Evolutionary conservation across 192 early-diverging fungal genomes (phyloP).

Genomic region (Mortierella antarctica): DNA sequence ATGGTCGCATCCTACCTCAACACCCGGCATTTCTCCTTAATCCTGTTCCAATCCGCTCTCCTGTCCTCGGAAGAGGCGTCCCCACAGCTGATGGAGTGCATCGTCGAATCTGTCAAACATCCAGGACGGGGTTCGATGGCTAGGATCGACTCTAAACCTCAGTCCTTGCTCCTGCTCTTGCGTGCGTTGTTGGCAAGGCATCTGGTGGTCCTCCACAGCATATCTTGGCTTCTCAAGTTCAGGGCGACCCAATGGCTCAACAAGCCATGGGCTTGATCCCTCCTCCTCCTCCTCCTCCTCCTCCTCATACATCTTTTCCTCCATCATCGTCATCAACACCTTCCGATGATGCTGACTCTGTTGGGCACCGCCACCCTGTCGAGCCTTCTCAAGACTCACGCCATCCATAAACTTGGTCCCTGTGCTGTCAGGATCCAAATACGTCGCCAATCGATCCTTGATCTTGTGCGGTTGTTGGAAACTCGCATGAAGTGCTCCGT

Average conservation of each 20-base stretch:
- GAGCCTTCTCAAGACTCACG: conserved; percentile 20
- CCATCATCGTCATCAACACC: background rate
- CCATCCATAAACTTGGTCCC: conserved; percentile 35
- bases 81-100: no score
- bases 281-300: background rate
- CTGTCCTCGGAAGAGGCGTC: no score
- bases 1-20: no score
- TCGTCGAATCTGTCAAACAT: no score
- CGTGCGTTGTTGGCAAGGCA: background rate
- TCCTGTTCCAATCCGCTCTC: no score
- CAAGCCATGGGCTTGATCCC: background rate
- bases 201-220: background rate
- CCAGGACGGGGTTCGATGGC: no score
- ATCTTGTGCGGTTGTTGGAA: conserved; percentile 35
- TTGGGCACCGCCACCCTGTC: conserved; percentile 7
- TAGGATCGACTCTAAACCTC: no score
- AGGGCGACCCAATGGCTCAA: background rate
- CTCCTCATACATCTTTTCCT: background rate
- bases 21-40: no score
- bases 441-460: conserved; percentile 30
- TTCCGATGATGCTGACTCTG: background rate
- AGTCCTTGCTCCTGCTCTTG: no score
- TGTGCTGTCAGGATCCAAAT: conserved; percentile 36
- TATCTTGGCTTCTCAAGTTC: conserved; percentile 7
- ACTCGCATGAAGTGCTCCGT: conserved; percentile 52